Percentiles rank a stretch among this genome's conserved stretches.
Conservation (phyloP, 2,329 filamentous ascomycete species). For the Ophiostoma populinum region DNA sequence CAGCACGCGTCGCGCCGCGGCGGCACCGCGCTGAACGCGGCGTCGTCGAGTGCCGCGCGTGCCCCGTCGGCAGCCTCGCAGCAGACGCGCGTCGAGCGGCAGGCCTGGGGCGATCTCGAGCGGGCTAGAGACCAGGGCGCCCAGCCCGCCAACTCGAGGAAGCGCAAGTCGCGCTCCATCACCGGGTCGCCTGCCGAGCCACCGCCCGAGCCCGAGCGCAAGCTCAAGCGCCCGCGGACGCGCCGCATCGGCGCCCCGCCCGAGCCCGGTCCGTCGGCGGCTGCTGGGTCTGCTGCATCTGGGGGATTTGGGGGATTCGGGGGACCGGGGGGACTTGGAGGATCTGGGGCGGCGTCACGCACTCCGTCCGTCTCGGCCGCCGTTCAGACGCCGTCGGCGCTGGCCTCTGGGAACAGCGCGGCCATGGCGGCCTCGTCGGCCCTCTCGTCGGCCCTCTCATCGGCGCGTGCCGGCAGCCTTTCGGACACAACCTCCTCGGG, state of each 20-base stretch:
- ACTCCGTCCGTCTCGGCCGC: no score
- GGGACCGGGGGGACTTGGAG: no score
- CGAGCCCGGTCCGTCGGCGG: constrained; percentile 23
- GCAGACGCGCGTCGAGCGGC: constrained; percentile 63
- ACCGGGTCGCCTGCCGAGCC: constrained; percentile 55
- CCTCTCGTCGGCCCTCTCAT: not conserved
- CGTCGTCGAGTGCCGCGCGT: constrained; percentile 18
- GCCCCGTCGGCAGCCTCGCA: constrained; percentile 32
- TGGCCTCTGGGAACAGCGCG: not conserved
- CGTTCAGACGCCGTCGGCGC: no score
- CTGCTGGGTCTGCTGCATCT: not conserved
- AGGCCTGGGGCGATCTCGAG: constrained; percentile 83
- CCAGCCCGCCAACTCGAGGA: constrained; percentile 36
- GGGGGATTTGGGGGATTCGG: no score
- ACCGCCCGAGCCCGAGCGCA: constrained; percentile 56
- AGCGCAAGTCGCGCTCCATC: constrained; percentile 56
- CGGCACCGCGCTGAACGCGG: constrained; percentile 1
- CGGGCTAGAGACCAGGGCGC: constrained; percentile 60
- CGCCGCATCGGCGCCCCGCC: constrained; percentile 39
- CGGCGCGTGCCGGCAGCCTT: no score
- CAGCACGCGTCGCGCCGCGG: constrained; percentile 36
- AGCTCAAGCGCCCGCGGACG: constrained; percentile 74
- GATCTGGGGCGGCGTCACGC: no score
- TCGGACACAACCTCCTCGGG: not conserved
- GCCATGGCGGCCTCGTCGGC: not conserved